These are phyloP conservation scores for Sporisorium iseilematis-ciliati DNA, from an alignment of 1,284 basidiomycete species.

Conservation along the genomic window DNA sequence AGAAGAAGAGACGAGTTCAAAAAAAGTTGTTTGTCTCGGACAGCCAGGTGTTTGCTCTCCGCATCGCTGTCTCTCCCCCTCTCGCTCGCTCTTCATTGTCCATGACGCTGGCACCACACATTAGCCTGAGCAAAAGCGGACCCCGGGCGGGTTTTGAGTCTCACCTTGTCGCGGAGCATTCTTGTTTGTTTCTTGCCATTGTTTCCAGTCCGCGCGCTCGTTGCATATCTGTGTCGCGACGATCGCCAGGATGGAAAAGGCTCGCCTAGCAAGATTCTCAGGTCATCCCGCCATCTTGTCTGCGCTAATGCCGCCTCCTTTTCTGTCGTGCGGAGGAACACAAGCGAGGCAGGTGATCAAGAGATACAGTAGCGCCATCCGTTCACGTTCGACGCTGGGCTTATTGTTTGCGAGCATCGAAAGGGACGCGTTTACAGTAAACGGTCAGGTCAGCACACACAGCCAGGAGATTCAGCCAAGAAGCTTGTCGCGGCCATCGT, in stretches of 20 bases:
- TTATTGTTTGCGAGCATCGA: no score
- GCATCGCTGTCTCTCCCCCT: neutral
- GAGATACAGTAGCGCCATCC: no score
- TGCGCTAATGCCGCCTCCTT: neutral
- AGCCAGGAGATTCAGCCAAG: neutral
- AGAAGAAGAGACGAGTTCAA: neutral
- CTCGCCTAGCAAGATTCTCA: slow-evolving; percentile 2
- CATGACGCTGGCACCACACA: neutral
- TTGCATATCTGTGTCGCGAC: slow-evolving; percentile 6
- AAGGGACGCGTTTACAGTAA: neutral
- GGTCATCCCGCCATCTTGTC: neutral
- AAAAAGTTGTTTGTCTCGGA: no score
- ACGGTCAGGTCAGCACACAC: neutral
- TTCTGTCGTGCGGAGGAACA: neutral
- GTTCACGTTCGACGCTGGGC: no score
- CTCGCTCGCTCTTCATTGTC: no score
- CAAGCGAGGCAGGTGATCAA: neutral
- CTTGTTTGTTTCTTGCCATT: no score
- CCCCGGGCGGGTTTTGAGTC: neutral
- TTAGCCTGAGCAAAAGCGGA: neutral
- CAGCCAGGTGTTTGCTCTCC: neutral
- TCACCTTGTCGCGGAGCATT: no score
- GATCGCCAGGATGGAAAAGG: slow-evolving; percentile 1
- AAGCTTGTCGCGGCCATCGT: neutral
- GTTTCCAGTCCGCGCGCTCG: neutral